Conservation (phyloP, 352 stramenopile genomes). For the Phytophthora hibernalis region DNA sequence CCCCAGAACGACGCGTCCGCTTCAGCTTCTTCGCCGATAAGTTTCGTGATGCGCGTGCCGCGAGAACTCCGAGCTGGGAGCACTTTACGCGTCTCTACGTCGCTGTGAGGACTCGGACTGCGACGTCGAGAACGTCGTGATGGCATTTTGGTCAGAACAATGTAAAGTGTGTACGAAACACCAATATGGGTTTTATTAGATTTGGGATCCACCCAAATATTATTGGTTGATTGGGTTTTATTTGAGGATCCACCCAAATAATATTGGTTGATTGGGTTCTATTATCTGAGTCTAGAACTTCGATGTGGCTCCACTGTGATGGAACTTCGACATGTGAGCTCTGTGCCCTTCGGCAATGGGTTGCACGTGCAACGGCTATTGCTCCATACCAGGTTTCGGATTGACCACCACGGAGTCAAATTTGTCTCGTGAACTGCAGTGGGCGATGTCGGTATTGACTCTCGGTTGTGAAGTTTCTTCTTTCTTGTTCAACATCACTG, state of each 20-base stretch:
- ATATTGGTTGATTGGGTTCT: background rate
- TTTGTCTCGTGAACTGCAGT: too few relatives aligned
- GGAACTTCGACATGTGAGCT: too few relatives aligned
- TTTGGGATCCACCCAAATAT: too few relatives aligned
- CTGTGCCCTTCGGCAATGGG: too few relatives aligned
- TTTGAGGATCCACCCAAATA: background rate
- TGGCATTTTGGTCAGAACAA: slow-evolving; percentile 11
- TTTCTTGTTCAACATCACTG: background rate
- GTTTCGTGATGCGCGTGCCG: slow-evolving; percentile 81
- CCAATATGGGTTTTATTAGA: background rate
- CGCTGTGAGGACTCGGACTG: slow-evolving; percentile 19
- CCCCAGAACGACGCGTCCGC: slow-evolving; percentile 90
- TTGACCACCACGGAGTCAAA: too few relatives aligned
- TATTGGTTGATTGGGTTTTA: background rate
- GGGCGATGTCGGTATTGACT: too few relatives aligned
- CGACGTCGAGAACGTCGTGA: slow-evolving; percentile 12
- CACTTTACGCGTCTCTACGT: slow-evolving; percentile 38
- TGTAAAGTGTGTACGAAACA: slow-evolving; percentile 6
- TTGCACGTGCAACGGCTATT: too few relatives aligned
- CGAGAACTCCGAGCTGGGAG: slow-evolving; percentile 74
- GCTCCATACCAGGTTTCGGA: too few relatives aligned
- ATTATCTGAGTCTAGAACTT: background rate
- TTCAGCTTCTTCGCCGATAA: slow-evolving; percentile 88
- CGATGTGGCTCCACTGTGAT: too few relatives aligned
- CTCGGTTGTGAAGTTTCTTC: too few relatives aligned